Percentiles rank a stretch among this genome's conserved stretches.
phyloP scores from a whole-genome alignment of 306 rosid genomes.

The Prunus mongolica region DNA sequence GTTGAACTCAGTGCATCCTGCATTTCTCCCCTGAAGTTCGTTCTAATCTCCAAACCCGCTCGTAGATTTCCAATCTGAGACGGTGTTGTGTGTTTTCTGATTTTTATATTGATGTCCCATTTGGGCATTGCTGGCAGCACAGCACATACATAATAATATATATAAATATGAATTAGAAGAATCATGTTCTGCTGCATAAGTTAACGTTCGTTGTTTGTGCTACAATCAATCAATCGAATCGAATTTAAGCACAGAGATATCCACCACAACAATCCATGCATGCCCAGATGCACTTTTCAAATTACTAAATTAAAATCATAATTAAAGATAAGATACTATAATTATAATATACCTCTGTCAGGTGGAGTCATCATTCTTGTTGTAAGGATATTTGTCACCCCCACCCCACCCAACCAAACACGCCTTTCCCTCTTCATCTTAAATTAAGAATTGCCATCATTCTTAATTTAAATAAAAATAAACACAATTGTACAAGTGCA shows the following conservation, averaged over 20 bases:
- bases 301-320: not conserved
- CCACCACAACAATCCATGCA: not conserved
- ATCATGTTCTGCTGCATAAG: not conserved
- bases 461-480: too few relatives aligned
- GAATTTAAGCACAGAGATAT: not conserved
- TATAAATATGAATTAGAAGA: not conserved
- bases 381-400: not conserved
- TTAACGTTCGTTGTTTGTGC: not conserved
- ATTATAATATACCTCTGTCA: not conserved
- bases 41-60: not conserved
- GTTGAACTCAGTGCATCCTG: not conserved
- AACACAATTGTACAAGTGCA: not conserved
- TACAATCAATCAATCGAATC: not conserved
- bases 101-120: too few relatives aligned
- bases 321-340: not conserved
- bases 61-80: not conserved
- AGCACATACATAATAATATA: not conserved
- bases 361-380: slow-evolving; percentile 15
- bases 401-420: slow-evolving; percentile 10
- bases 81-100: too few relatives aligned
- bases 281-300: not conserved
- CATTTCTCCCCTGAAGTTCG: not conserved
- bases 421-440: not conserved
- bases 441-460: too few relatives aligned
- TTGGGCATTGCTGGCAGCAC: not conserved